A percentile compares a stretch with the other conserved stretches of the same genome.
These are phyloP conservation scores for Petrea volubilis DNA, from an alignment of 257 asterid genomes.

Conservation along the genomic window DNA sequence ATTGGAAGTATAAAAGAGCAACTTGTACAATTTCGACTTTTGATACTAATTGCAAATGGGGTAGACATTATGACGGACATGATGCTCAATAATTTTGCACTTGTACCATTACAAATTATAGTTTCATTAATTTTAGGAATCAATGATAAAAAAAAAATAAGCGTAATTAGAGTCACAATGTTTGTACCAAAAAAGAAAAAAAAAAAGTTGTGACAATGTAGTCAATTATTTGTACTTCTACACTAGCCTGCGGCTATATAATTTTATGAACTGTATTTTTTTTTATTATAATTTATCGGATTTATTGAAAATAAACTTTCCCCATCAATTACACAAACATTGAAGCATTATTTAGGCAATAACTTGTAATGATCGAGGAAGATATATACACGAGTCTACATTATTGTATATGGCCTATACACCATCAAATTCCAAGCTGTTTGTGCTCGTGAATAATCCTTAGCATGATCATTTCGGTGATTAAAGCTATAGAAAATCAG, in stretches of 20 bases:
- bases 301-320: not conserved
- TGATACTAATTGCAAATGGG: not conserved
- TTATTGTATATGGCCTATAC: not conserved
- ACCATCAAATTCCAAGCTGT: not conserved
- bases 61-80: conserved; percentile 20
- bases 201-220: too few relatives aligned
- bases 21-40: not conserved
- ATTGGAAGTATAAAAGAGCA: too few relatives aligned
- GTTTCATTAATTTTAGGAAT: conserved; percentile 9
- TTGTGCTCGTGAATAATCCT: not conserved
- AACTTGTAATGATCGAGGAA: not conserved
- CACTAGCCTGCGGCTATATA: not conserved
- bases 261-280: not conserved
- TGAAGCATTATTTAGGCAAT: not conserved
- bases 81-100: conserved; percentile 19
- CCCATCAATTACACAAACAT: not conserved
- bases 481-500: not conserved
- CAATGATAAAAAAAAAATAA: not conserved
- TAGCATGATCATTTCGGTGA: not conserved
- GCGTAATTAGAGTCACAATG: not conserved
- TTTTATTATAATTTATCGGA: not conserved
- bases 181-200: too few relatives aligned
- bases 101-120: conserved; percentile 3
- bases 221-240: not conserved
- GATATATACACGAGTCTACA: not conserved